Base-by-base conservation (phyloP, 345 rosid genomes). In the Mallotus nudiflorus region DNA sequence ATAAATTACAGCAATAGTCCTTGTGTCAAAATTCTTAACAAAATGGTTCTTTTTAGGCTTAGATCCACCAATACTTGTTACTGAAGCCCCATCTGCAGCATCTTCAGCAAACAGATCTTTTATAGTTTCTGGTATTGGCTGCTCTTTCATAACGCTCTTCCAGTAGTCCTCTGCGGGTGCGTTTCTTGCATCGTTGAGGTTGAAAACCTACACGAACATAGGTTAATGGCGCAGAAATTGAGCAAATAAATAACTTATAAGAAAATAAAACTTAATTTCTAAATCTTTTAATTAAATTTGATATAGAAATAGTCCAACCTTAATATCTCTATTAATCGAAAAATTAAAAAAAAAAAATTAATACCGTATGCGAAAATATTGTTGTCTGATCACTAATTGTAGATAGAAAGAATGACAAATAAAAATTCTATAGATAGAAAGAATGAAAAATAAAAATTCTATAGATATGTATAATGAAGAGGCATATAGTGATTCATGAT, bases 81-180 rank as follows among this genome's bases (percentile, higher is more conserved):
- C 15, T 44, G 48, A 16, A 25, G 51, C n/a, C n/a, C n/a, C n/a
- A 28, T 60, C 10, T 18, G 54, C 67, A 6, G 62, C 5, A 22
- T 62, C 77, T 22, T 31, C 67, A 60, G 20, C 70, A 19, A 73
- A 19, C 55, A 82, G 83, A 25, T 76, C 77, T 65, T 55, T 75
- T 24, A 87, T 77, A 12, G 88, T 79, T 68, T 85, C 82, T 14
- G 94, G 94, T 58, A 89, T 74, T 9, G 86, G 81, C 39, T 89
- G 82, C 7, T 78, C 85, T 67, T 85, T 87, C 90, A 85, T 87
- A 64, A 77, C 28, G 80, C 73, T 72, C 75, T 80, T 85, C 94
- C 94, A 89, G 52, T 89, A 85, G 13, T 78, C 83, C 65, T 72
- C 59, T 9, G n/a, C n/a, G n/a, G 88, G 84, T 33, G 74, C 78